Evolutionary conservation across 352 stramenopile species (phyloP).

Genomic region (Thraustochytrium sp.): DNA sequence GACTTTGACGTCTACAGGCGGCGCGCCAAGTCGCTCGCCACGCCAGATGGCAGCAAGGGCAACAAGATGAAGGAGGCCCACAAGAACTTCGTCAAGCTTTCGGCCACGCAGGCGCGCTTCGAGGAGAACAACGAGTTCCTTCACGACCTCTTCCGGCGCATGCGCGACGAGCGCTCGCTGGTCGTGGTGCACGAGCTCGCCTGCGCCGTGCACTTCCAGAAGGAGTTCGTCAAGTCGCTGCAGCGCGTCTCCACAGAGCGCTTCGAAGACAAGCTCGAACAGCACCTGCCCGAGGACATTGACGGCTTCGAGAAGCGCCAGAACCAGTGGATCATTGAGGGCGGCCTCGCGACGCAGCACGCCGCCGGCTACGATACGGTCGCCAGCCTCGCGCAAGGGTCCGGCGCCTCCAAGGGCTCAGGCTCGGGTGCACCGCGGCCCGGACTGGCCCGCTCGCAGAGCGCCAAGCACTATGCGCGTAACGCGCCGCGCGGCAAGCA

Average conservation of each 20-base stretch:
- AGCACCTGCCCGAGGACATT: neutral
- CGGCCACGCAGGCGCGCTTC: neutral
- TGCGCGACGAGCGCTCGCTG: neutral
- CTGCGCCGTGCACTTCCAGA: conserved; percentile 20
- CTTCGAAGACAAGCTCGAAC: neutral
- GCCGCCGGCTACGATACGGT: neutral
- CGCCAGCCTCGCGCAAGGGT: neutral
- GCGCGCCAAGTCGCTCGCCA: conserved; percentile 9
- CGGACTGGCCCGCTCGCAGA: neutral
- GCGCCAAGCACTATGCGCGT: conserved; percentile 8
- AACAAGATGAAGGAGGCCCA: neutral
- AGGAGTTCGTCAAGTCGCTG: conserved; percentile 1
- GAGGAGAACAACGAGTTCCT: conserved; percentile 21
- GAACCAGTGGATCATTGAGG: conserved; percentile 20
- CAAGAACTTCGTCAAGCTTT: conserved; percentile 25
- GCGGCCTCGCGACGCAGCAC: neutral
- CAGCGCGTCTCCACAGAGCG: neutral
- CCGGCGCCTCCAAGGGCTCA: neutral
- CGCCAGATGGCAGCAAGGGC: neutral
- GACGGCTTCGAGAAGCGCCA: neutral
- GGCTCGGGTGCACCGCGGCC: neutral
- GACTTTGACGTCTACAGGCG: conserved; percentile 34
- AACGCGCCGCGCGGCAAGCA: conserved; percentile 22
- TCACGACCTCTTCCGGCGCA: neutral
- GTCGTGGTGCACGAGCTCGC: conserved; percentile 16